Percentiles rank a stretch among this genome's conserved stretches.
Evolutionary conservation across 106 monocot genomes (phyloP).

Genomic region (Allium fistulosum): DNA sequence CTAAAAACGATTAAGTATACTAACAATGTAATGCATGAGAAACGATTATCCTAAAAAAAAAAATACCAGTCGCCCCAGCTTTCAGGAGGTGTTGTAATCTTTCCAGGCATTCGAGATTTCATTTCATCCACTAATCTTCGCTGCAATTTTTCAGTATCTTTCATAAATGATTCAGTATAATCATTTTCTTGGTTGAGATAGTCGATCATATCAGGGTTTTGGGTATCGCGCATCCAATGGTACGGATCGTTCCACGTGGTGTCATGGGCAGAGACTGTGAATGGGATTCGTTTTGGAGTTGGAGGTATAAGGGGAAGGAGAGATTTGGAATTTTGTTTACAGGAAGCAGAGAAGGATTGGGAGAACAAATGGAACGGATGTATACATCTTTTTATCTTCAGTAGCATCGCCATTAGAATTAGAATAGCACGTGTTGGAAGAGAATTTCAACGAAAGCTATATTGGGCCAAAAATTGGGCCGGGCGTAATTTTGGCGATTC

Average conservation of each 20-base stretch:
- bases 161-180: slow-evolving; percentile 82
- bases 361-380: slow-evolving; percentile 2
- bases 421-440: too few species aligned
- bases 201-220: slow-evolving; percentile 58
- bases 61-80: slow-evolving; percentile 66
- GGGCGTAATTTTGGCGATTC: too few species aligned
- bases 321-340: slow-evolving; percentile 9
- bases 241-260: slow-evolving; percentile 79
- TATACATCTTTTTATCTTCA: background rate
- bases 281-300: slow-evolving; percentile 60
- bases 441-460: too few species aligned
- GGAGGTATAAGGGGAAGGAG: slow-evolving; percentile 27
- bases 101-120: slow-evolving; percentile 43
- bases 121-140: slow-evolving; percentile 43
- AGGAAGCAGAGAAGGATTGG: slow-evolving; percentile 16
- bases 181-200: slow-evolving; percentile 58
- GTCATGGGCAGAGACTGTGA: slow-evolving; percentile 62
- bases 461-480: too few species aligned
- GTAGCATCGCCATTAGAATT: slow-evolving; percentile 1
- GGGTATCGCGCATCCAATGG: slow-evolving; percentile 81
- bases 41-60: background rate
- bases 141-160: slow-evolving; percentile 44
- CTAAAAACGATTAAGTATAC: background rate
- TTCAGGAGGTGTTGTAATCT: slow-evolving; percentile 45
- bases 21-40: background rate